Evolutionary conservation across 345 rosid genomes (phyloP).

Genomic region (Nasturtium officinale): DNA sequence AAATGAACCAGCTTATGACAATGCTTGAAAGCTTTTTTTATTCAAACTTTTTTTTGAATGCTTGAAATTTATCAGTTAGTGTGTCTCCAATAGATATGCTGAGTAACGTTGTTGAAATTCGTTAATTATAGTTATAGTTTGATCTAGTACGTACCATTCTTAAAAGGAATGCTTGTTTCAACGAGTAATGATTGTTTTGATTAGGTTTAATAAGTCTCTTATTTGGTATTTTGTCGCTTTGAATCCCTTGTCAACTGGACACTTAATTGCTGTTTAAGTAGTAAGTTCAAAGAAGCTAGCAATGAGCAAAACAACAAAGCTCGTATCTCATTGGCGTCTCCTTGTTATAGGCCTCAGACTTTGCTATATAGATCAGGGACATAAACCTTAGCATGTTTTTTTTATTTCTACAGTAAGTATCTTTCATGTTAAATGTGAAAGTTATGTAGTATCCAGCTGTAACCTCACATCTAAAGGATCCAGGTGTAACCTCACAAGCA

Average conservation of each 20-base stretch:
- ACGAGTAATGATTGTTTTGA: not conserved
- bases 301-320: not conserved
- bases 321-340: not conserved
- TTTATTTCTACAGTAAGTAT: not conserved
- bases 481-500: slow-evolving; percentile 16
- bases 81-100: not conserved
- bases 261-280: not conserved
- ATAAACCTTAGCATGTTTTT: not conserved
- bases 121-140: not conserved
- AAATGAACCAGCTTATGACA: not conserved
- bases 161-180: not conserved
- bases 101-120: not conserved
- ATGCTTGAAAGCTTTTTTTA: not conserved
- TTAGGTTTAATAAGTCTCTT: slow-evolving; percentile 2
- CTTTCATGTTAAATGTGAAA: slow-evolving; percentile 2
- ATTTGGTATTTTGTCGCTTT: not conserved
- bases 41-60: too few species aligned
- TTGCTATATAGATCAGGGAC: not conserved
- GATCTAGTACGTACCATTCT: not conserved
- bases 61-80: slow-evolving; percentile 11
- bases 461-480: slow-evolving; percentile 28
- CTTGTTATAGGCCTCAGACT: not conserved
- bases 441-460: not conserved
- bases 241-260: not conserved
- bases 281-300: not conserved